Percentiles rank a stretch among this genome's conserved stretches.
Evolutionary conservation across 2,329 filamentous ascomycete species (phyloP).

Genomic region (Colletotrichum sp.): DNA sequence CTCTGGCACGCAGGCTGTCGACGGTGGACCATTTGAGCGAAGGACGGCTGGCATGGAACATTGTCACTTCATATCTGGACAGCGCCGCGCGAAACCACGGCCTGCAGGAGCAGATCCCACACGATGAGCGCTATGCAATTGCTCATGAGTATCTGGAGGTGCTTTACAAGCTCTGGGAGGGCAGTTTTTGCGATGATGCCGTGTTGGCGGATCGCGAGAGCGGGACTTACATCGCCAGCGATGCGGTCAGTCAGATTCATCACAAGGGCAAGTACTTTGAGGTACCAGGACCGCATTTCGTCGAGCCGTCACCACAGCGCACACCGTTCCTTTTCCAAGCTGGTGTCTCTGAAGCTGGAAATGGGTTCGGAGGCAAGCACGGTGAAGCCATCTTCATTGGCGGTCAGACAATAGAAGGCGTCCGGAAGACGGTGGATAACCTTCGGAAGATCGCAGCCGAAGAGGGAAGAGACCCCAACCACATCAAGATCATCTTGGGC

Average conservation of each 20-base stretch:
- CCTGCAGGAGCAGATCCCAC: slow-evolving; percentile 54
- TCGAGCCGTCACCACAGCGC: slow-evolving; percentile 66
- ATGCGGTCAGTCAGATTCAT: slow-evolving; percentile 65
- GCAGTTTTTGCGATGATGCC: slow-evolving; percentile 52
- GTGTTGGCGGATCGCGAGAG: slow-evolving; percentile 59
- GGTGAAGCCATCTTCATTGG: slow-evolving; percentile 45
- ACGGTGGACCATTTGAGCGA: slow-evolving; percentile 72
- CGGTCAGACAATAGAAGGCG: slow-evolving; percentile 46
- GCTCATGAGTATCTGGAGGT: slow-evolving; percentile 65
- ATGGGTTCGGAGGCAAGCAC: neutral
- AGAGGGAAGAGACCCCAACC: slow-evolving; percentile 39
- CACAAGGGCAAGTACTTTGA: slow-evolving; percentile 65
- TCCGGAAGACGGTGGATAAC: slow-evolving; percentile 43
- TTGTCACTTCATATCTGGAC: slow-evolving; percentile 73
- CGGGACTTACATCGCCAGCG: slow-evolving; percentile 48
- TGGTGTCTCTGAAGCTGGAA: neutral
- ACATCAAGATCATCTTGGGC: slow-evolving; percentile 49
- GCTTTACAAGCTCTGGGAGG: slow-evolving; percentile 66
- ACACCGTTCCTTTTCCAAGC: slow-evolving; percentile 70
- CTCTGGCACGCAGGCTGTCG: slow-evolving; percentile 67
- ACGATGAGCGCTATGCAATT: slow-evolving; percentile 60
- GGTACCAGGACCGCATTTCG: slow-evolving; percentile 65
- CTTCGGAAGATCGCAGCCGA: slow-evolving; percentile 41
- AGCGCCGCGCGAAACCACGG: slow-evolving; percentile 70
- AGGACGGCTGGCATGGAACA: slow-evolving; percentile 56